These are phyloP conservation scores for Myxozyma nipponensis DNA, from an alignment of 805 yeast species.

Conservation along the genomic window DNA sequence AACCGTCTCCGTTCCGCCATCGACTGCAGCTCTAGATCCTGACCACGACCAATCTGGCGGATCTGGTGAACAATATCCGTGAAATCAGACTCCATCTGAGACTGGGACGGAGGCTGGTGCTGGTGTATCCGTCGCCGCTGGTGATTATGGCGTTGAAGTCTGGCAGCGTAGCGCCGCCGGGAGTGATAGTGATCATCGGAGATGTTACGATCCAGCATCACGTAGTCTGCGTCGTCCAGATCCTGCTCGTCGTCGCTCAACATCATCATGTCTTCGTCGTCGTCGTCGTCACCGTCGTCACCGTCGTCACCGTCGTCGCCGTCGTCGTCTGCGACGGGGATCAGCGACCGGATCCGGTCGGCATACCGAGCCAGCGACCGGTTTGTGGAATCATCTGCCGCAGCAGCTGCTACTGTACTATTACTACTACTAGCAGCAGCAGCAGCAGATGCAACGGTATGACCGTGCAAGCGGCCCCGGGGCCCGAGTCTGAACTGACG, in stretches of 20 bases:
- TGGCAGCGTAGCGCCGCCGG: too few relatives aligned
- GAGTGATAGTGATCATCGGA: neutral
- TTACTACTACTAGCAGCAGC: neutral
- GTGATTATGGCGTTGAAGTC: neutral
- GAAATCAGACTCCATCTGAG: neutral
- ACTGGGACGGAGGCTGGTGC: neutral
- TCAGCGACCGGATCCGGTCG: constrained; percentile 27
- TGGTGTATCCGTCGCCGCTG: neutral
- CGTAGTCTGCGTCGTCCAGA: neutral
- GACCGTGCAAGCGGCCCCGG: neutral
- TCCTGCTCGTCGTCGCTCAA: constrained; percentile 4
- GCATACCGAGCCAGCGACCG: constrained; percentile 18
- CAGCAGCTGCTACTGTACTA: neutral
- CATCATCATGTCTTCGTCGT: neutral
- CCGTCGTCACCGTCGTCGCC: neutral
- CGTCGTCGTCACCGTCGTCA: neutral
- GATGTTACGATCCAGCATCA: neutral
- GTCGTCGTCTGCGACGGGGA: neutral
- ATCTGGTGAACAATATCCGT: constrained; percentile 18
- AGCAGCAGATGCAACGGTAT: neutral
- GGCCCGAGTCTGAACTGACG: constrained; percentile 16
- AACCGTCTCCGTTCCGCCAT: neutral
- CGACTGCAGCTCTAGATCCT: constrained; percentile 9
- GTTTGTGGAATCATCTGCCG: constrained; percentile 16
- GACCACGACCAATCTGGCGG: constrained; percentile 13